These are phyloP conservation scores for Coleophoma crateriformis DNA, from an alignment of 2,329 filamentous ascomycete genomes.

Conservation along the genomic window DNA sequence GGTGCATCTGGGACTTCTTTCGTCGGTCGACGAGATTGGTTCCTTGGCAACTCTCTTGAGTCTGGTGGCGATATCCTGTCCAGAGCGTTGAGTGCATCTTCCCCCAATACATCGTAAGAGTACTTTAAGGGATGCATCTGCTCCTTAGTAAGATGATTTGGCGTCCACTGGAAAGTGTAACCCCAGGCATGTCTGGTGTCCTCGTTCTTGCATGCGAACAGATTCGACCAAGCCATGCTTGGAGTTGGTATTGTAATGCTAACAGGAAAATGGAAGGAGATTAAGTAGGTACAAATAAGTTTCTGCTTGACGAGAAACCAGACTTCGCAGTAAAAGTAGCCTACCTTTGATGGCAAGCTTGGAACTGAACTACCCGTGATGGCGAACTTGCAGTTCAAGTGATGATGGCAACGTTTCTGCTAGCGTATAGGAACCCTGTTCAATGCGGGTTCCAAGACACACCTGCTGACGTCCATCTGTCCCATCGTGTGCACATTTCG, in stretches of 20 bases:
- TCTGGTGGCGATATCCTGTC: slow-evolving; percentile 52
- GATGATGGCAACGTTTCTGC: too few species aligned
- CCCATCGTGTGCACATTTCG: too few species aligned
- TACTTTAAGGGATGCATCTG: slow-evolving; percentile 55
- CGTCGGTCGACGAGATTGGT: slow-evolving; percentile 25
- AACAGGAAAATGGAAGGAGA: too few species aligned
- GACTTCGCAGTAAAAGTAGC: too few species aligned
- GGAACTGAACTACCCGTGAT: too few species aligned
- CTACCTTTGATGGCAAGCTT: too few species aligned
- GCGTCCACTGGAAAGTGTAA: slow-evolving; percentile 64
- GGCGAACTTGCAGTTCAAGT: too few species aligned
- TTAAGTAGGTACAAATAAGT: not conserved
- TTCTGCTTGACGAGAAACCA: not conserved
- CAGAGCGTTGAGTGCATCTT: slow-evolving; percentile 58
- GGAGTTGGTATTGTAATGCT: too few species aligned
- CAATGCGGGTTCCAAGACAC: too few species aligned
- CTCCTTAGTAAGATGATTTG: slow-evolving; percentile 54
- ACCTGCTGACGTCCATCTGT: too few species aligned
- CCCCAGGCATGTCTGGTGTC: slow-evolving; percentile 42
- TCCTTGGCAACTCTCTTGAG: slow-evolving; percentile 14
- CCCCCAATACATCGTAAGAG: slow-evolving; percentile 63
- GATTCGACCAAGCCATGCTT: slow-evolving; percentile 12
- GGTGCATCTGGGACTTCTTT: slow-evolving; percentile 28
- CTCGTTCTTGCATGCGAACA: slow-evolving; percentile 14
- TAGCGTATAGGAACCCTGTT: too few species aligned